Evolutionary conservation across 352 stramenopile genomes (phyloP), one percentile per base, ranked within the genome.

Genomic region (Phytophthora fragariae): DNA sequence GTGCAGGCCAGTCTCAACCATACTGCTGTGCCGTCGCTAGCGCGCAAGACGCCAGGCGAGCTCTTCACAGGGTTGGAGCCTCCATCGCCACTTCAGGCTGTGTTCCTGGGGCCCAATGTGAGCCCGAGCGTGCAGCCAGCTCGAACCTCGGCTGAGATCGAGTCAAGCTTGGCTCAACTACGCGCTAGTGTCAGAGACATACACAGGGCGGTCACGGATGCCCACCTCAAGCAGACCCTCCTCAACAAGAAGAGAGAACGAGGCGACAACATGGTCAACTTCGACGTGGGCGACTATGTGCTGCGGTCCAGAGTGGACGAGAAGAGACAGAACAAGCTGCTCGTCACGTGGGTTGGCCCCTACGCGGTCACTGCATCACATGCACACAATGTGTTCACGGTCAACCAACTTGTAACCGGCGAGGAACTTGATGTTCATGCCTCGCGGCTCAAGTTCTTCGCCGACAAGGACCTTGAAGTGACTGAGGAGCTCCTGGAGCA

Each of bases 401-500:
- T 72, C 4, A 62, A 53, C 24, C 70, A 72, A n/a, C 63, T 76
- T 29, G 44, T 76, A 4, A 68, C 62, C 11, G 63, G 70, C 8
- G 44, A 69, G 1, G 63, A 76, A 46, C 31, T 37, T 65, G 70
- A 65, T 37, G 63, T 69, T 1, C 70, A 76, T 35, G 29, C 70
- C 14, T 76, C 70, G 2, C 27, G 21, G 33, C 56, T 75, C 5
- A 75, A 75, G 56, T 66, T 70, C 35, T 75, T 66, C 47, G 61
- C 55, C 14, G 56, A 70, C 37, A 63, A 66, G 12, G 49, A 65
- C 24, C 29, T 74, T 6, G 46, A 63, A 52, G 60, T 75, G 0
- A 65, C 44, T 1, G 54, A 74, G 31, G 60, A 70, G n/a, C 24
- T 75, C 10, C 19, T 60, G 3, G 61, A 71, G 49, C 68, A 68